Evolutionary conservation across 495 filamentous ascomycete species (phyloP), one percentile per base, ranked within the genome.

Genomic region (Aspergillus egyptiacus): DNA sequence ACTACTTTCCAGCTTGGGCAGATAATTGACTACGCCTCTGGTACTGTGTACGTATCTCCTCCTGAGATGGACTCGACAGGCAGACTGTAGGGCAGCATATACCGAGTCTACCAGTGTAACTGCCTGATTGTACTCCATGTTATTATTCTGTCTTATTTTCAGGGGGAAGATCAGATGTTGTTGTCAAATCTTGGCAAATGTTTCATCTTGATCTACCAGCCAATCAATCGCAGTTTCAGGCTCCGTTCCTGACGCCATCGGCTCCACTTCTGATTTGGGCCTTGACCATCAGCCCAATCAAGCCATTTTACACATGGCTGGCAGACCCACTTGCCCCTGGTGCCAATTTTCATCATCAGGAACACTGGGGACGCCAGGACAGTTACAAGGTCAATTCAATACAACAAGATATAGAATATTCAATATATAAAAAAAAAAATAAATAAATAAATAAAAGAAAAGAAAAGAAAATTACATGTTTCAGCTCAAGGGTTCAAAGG

Each of bases 231-330:
- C 13, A 22, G 10, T 6, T 24, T 20, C 5, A 15, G 33, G 22
- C 36, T 48, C 50, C 49, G 56, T 59, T 48, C 56, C 52, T 59
- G 56, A 51, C 56, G 52, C 56, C 49, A 44, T 36, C 46, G 46
- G 56, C 41, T 49, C 53, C 36, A 24, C 40, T 43, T 27, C 20
- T 31, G 25, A 31, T 32, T 43, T 43, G 20, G 40, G 15, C 40
- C 31, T 43, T 14, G 1, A 1, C 15, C 28, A 14, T 32, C 25
- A 13, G 25, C 7, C 40, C 40, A 32, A 43, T 31, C 40, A 22
- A 15, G 9, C 19, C 14, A 19, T 6, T 6, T 34, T 20, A 37
- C 13, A 13, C 35, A 41, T 19, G 9, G 14, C 20, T 36, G 22
- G n/a, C 18, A 11, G 6, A 13, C 19, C 22, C 51, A 31, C 36